Percentiles rank a stretch among this genome's conserved stretches.
Conservation (phyloP, 2,329 filamentous ascomycete genomes). For the Fusarium secorum region DNA sequence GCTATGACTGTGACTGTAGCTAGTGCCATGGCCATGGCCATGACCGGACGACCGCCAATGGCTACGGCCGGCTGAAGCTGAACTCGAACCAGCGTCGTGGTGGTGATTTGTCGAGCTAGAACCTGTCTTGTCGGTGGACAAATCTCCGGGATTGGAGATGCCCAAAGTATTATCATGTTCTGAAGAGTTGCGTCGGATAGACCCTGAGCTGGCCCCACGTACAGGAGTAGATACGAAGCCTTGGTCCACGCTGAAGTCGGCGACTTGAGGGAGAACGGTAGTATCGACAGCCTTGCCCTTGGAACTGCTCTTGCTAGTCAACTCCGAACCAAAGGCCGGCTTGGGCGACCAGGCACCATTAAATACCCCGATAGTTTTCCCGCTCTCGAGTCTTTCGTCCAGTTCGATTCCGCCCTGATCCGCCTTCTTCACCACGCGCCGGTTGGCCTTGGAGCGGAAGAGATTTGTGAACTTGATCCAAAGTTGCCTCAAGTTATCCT, state of each 20-base stretch:
- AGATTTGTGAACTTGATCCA: conserved; percentile 18
- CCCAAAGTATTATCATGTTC: not conserved
- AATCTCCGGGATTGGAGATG: not conserved
- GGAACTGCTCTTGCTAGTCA: not conserved
- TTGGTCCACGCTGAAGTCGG: not conserved
- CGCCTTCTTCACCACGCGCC: not conserved
- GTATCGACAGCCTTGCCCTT: not conserved
- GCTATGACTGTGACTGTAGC: not conserved
- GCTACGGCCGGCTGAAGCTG: not conserved
- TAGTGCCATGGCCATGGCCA: not conserved
- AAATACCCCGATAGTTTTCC: conserved; percentile 5
- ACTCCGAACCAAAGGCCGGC: not conserved
- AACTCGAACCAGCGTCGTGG: not conserved
- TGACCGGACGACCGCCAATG: not conserved
- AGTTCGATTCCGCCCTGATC: not conserved
- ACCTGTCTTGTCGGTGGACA: no score
- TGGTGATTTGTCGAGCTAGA: not conserved
- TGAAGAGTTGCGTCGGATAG: not conserved
- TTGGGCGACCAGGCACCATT: not conserved
- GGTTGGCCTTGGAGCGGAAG: conserved; percentile 23
- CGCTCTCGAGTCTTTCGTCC: not conserved
- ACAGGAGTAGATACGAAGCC: not conserved
- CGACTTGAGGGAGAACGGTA: not conserved
- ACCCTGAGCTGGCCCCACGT: not conserved
- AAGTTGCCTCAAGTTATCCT: not conserved